Percentiles rank a stretch among this genome's conserved stretches.
These are phyloP conservation scores for Lipomyces starkeyi DNA, from an alignment of 805 yeast genomes.

Conservation along the genomic window DNA sequence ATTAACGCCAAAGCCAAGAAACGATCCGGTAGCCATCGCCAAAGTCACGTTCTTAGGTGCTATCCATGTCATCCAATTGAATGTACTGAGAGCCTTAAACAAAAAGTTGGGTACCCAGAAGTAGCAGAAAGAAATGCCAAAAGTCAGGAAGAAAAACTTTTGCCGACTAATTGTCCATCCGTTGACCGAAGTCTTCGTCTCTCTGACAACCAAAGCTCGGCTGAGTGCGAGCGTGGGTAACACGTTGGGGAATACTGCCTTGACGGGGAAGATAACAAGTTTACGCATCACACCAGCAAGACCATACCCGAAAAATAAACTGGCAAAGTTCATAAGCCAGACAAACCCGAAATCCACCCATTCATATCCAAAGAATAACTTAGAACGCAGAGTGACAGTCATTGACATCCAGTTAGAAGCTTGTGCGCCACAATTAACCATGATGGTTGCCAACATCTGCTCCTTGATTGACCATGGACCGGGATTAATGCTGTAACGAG, in stretches of 20 bases:
- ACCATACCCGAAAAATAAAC: conserved; percentile 70
- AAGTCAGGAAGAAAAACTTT: conserved; percentile 55
- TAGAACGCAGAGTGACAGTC: conserved; percentile 21
- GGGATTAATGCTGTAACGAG: conserved; percentile 56
- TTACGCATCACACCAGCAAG: conserved; percentile 69
- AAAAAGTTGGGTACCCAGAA: conserved; percentile 68
- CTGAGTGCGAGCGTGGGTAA: conserved; percentile 58
- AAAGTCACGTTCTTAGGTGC: conserved; percentile 56
- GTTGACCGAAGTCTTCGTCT: conserved; percentile 53
- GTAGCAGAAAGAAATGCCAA: conserved; percentile 53
- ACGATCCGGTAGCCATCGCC: conserved; percentile 57
- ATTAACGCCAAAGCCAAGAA: conserved; percentile 51
- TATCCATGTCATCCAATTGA: conserved; percentile 66
- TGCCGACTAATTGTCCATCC: conserved; percentile 67
- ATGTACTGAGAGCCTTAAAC: conserved; percentile 62
- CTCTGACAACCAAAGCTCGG: conserved; percentile 54
- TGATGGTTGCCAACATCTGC: conserved; percentile 62
- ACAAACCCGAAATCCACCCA: conserved; percentile 58
- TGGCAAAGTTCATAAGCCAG: conserved; percentile 56
- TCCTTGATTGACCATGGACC: conserved; percentile 67
- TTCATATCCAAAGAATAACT: conserved; percentile 28
- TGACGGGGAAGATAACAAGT: conserved; percentile 52
- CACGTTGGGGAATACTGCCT: conserved; percentile 61
- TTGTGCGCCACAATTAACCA: conserved; percentile 37
- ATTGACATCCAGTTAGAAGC: conserved; percentile 27